Evolutionary conservation across 768 basidiomycete genomes (phyloP).

Genomic region (Pilatotrama ljubarskyi): DNA sequence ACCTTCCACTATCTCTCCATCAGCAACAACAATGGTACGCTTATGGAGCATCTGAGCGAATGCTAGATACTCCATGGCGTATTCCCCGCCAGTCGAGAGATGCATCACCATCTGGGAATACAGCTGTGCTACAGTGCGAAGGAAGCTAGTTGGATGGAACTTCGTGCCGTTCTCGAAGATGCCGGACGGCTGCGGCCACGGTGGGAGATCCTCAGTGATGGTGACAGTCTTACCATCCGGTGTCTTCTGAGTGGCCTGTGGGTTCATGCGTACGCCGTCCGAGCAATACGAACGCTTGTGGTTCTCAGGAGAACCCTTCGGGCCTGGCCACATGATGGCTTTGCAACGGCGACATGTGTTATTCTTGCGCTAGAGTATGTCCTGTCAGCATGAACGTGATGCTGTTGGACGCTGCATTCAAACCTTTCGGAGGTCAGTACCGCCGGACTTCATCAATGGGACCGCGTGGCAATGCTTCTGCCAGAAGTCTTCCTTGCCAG

Average conservation of each 20-base stretch:
- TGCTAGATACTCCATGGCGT: background rate
- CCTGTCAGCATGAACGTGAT: too few species aligned
- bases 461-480: background rate
- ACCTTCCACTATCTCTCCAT: too few species aligned
- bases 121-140: too few species aligned
- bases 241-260: background rate
- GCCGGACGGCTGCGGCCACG: constrained; percentile 17
- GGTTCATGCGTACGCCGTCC: constrained; percentile 7
- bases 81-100: background rate
- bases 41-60: background rate
- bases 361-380: constrained; percentile 14
- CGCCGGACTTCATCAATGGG: too few species aligned
- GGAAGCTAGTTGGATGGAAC: constrained; percentile 12
- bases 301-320: background rate
- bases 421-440: too few species aligned
- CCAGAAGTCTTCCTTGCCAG: background rate
- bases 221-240: background rate
- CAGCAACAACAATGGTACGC: too few species aligned
- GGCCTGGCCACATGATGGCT: constrained; percentile 15
- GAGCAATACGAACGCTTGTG: constrained; percentile 18
- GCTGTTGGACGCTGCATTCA: too few species aligned
- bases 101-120: background rate
- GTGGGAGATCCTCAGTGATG: background rate
- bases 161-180: constrained; percentile 11
- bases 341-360: constrained; percentile 14